Percentiles rank a stretch among this genome's conserved stretches.
Evolutionary conservation across 352 stramenopile genomes (phyloP).

Genomic region (Globisporangium ultimum): DNA sequence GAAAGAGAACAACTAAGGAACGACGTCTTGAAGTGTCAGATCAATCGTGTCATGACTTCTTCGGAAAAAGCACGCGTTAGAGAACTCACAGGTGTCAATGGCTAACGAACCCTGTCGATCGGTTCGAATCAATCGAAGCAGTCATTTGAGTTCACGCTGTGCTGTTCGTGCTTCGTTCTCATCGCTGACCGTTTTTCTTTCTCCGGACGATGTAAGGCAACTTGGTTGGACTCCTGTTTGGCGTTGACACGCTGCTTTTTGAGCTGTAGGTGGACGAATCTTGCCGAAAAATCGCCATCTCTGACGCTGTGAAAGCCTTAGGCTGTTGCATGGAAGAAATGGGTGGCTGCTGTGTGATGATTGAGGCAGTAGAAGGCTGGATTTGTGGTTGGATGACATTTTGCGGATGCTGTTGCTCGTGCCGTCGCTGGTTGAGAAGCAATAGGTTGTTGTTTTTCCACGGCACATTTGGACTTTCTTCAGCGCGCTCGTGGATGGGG

Average conservation of each 20-base stretch:
- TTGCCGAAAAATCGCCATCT: slow-evolving; percentile 11
- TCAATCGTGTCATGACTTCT: neutral
- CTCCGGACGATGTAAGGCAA: slow-evolving; percentile 44
- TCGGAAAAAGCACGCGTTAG: neutral
- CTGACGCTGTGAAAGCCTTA: slow-evolving; percentile 7
- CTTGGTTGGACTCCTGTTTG: slow-evolving; percentile 19
- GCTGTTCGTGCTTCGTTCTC: neutral
- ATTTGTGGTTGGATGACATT: neutral
- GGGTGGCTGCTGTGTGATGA: neutral
- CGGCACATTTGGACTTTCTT: neutral
- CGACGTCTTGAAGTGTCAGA: neutral
- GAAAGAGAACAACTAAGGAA: slow-evolving; percentile 71
- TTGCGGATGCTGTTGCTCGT: neutral
- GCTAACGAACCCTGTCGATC: neutral
- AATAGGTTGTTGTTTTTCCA: neutral
- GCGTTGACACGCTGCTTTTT: neutral
- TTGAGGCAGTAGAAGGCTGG: neutral
- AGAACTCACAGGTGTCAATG: neutral
- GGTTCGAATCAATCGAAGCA: neutral
- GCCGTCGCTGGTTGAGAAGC: slow-evolving; percentile 1
- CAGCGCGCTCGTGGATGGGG: neutral
- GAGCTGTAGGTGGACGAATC: neutral
- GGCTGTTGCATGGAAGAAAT: neutral
- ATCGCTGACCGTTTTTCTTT: slow-evolving; percentile 14
- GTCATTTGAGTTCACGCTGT: neutral